A percentile compares a stretch with the other conserved stretches of the same genome.
These are phyloP conservation scores for Monosporascus sp. DNA, from an alignment of 2,329 filamentous ascomycete species.

Conservation along the genomic window DNA sequence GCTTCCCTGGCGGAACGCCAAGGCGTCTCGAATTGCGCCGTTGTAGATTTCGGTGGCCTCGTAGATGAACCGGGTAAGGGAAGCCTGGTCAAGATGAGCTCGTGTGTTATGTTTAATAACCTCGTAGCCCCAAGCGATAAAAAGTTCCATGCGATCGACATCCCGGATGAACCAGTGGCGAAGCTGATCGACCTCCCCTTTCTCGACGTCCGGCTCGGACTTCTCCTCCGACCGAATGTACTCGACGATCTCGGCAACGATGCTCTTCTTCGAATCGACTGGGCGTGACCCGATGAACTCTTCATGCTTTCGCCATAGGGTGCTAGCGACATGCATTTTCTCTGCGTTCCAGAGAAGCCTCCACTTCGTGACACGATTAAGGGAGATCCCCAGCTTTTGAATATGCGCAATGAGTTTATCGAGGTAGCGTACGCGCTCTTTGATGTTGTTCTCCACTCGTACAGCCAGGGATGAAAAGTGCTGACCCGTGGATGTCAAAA, in stretches of 20 bases:
- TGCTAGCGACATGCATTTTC: constrained; percentile 74
- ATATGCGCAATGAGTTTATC: constrained; percentile 71
- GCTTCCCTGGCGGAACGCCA: constrained; percentile 69
- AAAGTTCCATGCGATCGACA: constrained; percentile 64
- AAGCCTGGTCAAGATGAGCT: constrained; percentile 50
- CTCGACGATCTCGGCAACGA: constrained; percentile 69
- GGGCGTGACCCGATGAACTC: constrained; percentile 55
- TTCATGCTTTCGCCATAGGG: constrained; percentile 79
- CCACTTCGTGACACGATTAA: constrained; percentile 71
- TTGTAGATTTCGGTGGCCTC: constrained; percentile 65
- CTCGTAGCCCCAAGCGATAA: constrained; percentile 75
- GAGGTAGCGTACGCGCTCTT: constrained; percentile 66
- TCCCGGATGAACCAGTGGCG: constrained; percentile 85
- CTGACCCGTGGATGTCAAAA: constrained; percentile 70
- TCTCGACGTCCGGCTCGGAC: constrained; percentile 56
- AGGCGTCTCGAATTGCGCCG: constrained; percentile 62
- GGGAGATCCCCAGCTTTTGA: constrained; percentile 55
- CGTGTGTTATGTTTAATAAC: constrained; percentile 69
- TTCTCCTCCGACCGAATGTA: constrained; percentile 74
- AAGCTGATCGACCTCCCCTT: constrained; percentile 71
- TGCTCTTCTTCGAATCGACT: constrained; percentile 58
- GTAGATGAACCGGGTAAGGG: constrained; percentile 51
- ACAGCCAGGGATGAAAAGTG: constrained; percentile 69
- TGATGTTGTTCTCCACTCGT: constrained; percentile 77
- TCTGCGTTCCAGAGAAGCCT: constrained; percentile 83